Conservation (phyloP, 768 basidiomycete species). For the Panus rudis region DNA sequence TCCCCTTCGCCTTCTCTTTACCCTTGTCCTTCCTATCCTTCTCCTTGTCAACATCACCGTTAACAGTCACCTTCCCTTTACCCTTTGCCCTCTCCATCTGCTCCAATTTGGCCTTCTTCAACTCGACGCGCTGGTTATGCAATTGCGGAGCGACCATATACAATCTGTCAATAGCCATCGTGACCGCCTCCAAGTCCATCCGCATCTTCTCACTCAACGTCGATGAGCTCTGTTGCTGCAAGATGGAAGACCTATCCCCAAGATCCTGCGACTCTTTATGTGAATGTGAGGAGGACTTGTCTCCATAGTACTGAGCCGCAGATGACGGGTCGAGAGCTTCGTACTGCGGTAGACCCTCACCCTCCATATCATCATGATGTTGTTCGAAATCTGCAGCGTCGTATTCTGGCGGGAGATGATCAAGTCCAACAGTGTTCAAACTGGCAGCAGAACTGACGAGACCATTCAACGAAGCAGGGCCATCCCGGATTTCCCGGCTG, state of each 20-base stretch:
- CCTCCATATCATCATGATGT: conserved; percentile 5
- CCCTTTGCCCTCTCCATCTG: conserved; percentile 62
- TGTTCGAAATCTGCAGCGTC: conserved; percentile 19
- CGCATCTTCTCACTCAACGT: conserved; percentile 67
- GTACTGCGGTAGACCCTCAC: conserved; percentile 25
- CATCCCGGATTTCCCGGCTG: conserved; percentile 15
- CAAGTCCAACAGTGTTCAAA: conserved; percentile 7
- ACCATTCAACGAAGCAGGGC: conserved; percentile 3
- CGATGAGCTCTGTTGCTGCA: background rate
- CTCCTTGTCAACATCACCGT: conserved; percentile 37
- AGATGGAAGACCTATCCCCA: too few species aligned
- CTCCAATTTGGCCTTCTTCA: conserved; percentile 61
- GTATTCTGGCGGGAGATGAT: conserved; percentile 24
- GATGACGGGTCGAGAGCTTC: conserved; percentile 11
- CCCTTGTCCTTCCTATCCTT: conserved; percentile 64
- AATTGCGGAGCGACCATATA: conserved; percentile 84
- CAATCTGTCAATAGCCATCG: conserved; percentile 83
- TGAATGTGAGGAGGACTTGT: background rate
- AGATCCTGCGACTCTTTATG: conserved; percentile 1
- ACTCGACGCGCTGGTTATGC: conserved; percentile 88
- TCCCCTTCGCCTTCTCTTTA: conserved; percentile 55
- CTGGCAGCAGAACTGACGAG: conserved; percentile 10
- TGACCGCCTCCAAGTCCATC: conserved; percentile 78
- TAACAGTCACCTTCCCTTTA: conserved; percentile 44
- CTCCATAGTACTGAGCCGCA: background rate